Conservation (phyloP, 257 asterid genomes). For the Oldenlandia corymbosa region DNA sequence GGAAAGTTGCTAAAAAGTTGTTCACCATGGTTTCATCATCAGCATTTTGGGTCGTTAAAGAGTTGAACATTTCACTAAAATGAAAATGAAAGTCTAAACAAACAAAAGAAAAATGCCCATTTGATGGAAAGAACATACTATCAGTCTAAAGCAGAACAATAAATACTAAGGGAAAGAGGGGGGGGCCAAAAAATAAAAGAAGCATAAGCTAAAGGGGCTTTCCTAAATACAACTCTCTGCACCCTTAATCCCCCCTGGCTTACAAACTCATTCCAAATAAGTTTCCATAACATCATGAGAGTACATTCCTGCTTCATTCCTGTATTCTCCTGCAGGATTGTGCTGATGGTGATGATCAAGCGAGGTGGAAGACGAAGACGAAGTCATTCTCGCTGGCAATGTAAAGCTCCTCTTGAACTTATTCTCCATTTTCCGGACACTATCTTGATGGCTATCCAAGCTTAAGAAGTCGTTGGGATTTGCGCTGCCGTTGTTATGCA, state of each 20-base stretch:
- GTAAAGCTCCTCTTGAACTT: slow-evolving; percentile 84
- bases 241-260: slow-evolving; percentile 13
- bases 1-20: not conserved
- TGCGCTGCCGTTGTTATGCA: slow-evolving; percentile 31
- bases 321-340: slow-evolving; percentile 60
- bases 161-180: slow-evolving; percentile 15
- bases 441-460: slow-evolving; percentile 59
- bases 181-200: not conserved
- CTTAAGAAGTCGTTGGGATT: slow-evolving; percentile 61
- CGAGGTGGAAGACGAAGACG: slow-evolving; percentile 74
- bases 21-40: not conserved
- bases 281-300: slow-evolving; percentile 88
- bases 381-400: slow-evolving; percentile 73
- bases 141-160: slow-evolving; percentile 6
- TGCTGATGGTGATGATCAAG: slow-evolving; percentile 54
- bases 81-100: slow-evolving; percentile 11
- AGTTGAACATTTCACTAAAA: slow-evolving; percentile 3
- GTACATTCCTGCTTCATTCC: slow-evolving; percentile 69
- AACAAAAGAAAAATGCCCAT: slow-evolving; percentile 3
- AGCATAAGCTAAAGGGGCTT: slow-evolving; percentile 19
- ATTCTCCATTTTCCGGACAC: slow-evolving; percentile 49
- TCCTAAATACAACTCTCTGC: slow-evolving; percentile 33
- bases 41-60: not conserved
- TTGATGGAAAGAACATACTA: slow-evolving; percentile 25
- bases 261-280: slow-evolving; percentile 60